A percentile compares a stretch with the other conserved stretches of the same genome.
These are phyloP conservation scores for Camelina neglecta DNA, from an alignment of 345 rosid genomes.

Conservation along the genomic window DNA sequence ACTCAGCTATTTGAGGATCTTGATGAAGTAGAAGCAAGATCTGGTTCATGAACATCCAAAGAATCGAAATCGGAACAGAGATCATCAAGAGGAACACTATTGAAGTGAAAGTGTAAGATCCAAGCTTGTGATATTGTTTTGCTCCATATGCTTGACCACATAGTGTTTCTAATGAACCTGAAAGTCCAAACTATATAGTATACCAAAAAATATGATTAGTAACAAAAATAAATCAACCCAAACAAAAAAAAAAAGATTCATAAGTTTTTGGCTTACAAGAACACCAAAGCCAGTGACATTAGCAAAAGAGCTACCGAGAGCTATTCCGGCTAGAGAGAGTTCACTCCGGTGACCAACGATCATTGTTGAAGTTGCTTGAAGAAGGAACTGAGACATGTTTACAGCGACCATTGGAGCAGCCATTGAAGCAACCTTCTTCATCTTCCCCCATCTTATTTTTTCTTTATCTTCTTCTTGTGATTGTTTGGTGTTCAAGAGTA, in stretches of 20 bases:
- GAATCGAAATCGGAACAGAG: conserved; percentile 37
- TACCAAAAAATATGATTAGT: background rate
- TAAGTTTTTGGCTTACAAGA: conserved; percentile 34
- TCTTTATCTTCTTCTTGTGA: conserved; percentile 30
- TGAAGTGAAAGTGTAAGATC: conserved; percentile 43
- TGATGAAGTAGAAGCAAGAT: conserved; percentile 40
- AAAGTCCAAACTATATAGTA: conserved; percentile 55
- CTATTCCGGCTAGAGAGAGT: conserved; percentile 40
- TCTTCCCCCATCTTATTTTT: conserved; percentile 40
- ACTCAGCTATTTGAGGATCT: conserved; percentile 43
- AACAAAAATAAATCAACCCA: background rate
- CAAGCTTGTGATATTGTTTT: conserved; percentile 53
- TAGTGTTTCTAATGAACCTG: conserved; percentile 83
- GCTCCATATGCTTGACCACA: conserved; percentile 91
- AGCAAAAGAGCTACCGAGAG: conserved; percentile 47
- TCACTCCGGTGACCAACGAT: conserved; percentile 44
- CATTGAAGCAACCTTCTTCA: conserved; percentile 44
- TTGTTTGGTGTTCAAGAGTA: conserved; percentile 20
- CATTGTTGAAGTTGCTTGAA: conserved; percentile 43
- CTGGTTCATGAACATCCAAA: conserved; percentile 44
- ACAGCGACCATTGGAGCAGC: conserved; percentile 49
- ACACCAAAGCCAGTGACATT: conserved; percentile 46
- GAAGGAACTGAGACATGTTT: conserved; percentile 42
- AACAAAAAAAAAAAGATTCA: background rate
- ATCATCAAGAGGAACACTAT: conserved; percentile 33